Evolutionary conservation across 495 filamentous ascomycete genomes (phyloP).

Genomic region (Durotheca rogersii): DNA sequence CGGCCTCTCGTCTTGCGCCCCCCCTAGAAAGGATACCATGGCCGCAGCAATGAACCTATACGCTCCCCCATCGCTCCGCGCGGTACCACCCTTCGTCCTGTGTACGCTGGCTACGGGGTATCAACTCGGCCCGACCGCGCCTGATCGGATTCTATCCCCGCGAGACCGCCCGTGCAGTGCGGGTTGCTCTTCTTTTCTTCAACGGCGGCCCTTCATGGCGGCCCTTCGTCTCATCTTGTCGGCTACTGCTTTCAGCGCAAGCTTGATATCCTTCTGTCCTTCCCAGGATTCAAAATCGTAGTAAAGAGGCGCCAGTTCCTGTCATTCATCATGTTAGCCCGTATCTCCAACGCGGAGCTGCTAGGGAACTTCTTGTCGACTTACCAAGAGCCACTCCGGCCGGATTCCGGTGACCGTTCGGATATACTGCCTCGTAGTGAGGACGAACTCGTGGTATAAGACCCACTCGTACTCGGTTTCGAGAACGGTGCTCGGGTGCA

Average conservation of each 20-base stretch:
- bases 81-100: too few species aligned
- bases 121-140: too few species aligned
- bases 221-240: constrained; percentile 76
- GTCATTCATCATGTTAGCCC: constrained; percentile 13
- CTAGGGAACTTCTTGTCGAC: constrained; percentile 35
- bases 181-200: too few species aligned
- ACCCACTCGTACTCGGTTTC: constrained; percentile 91
- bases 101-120: too few species aligned
- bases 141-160: too few species aligned
- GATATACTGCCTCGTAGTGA: constrained; percentile 94
- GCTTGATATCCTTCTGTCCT: constrained; percentile 78
- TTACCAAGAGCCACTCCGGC: constrained; percentile 86
- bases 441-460: constrained; percentile 96
- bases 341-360: not conserved
- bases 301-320: constrained; percentile 88
- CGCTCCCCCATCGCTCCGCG: too few species aligned
- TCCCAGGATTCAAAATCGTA: constrained; percentile 84
- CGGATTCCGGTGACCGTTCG: constrained; percentile 65
- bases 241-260: constrained; percentile 66
- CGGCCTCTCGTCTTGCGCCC: too few species aligned
- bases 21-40: too few species aligned
- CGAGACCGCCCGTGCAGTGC: too few species aligned
- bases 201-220: constrained; percentile 56
- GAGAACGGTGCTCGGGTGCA: constrained; percentile 90
- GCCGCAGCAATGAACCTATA: too few species aligned